phyloP scores from a whole-genome alignment of 2,329 filamentous ascomycete genomes.

The Lecanosticta acicola region DNA sequence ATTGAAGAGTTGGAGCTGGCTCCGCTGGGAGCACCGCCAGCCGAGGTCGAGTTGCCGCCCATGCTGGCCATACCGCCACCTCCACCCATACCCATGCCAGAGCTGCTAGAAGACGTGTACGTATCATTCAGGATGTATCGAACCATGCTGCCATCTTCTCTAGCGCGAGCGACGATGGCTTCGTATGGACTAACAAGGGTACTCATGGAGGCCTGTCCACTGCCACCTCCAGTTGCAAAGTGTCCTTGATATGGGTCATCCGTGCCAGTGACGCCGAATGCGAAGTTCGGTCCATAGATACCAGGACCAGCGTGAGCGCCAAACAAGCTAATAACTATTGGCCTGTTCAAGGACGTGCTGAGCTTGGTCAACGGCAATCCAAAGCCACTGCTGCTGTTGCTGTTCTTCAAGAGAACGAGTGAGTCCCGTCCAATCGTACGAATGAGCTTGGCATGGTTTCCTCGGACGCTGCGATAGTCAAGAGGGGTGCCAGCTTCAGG shows the following conservation, averaged over 20 bases:
- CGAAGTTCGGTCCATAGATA: constrained; percentile 11
- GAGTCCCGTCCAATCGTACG: constrained; percentile 9
- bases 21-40: background rate
- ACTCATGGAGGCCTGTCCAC: constrained; percentile 13
- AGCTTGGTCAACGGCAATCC: constrained; percentile 46
- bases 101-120: constrained; percentile 6
- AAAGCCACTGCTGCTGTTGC: constrained; percentile 40
- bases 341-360: constrained; percentile 44
- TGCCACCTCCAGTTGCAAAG: constrained; percentile 15
- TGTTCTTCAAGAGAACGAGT: constrained; percentile 57
- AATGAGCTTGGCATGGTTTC: constrained; percentile 13
- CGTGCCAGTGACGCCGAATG: constrained; percentile 12
- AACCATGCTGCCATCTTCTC: constrained; percentile 18
- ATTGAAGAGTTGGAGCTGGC: constrained; percentile 9
- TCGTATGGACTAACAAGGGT: constrained; percentile 12
- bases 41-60: constrained; percentile 9
- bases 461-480: constrained; percentile 13
- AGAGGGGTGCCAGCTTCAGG: constrained; percentile 7
- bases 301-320: constrained; percentile 25
- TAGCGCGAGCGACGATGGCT: constrained; percentile 8
- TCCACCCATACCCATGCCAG: constrained; percentile 3
- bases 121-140: constrained; percentile 38
- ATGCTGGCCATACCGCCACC: constrained; percentile 6
- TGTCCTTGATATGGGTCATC: constrained; percentile 14
- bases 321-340: constrained; percentile 34